A percentile compares a stretch with the other conserved stretches of the same genome.
These are phyloP conservation scores for Narthecium ossifragum DNA, from an alignment of 106 monocot genomes.

Conservation along the genomic window DNA sequence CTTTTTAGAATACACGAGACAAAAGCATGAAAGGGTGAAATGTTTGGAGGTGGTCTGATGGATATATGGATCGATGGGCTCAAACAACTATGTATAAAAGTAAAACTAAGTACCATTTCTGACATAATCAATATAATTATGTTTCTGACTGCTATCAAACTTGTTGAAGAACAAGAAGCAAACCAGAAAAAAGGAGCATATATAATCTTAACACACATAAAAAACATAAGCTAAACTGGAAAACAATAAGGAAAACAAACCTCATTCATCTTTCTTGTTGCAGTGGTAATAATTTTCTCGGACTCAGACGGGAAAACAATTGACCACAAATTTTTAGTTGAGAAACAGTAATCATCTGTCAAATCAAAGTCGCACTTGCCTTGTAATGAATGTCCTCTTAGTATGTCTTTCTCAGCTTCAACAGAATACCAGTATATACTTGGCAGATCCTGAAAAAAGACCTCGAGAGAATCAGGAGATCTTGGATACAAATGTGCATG, in stretches of 20 bases:
- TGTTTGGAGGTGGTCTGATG: too few species aligned
- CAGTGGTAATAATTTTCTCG: slow-evolving; percentile 59
- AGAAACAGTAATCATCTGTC: slow-evolving; percentile 70
- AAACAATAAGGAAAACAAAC: slow-evolving; percentile 30
- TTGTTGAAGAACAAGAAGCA: too few species aligned
- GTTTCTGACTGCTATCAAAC: too few species aligned
- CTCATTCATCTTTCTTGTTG: slow-evolving; percentile 85
- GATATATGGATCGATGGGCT: too few species aligned
- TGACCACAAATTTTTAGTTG: slow-evolving; percentile 75
- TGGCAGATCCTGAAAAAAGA: slow-evolving; percentile 46
- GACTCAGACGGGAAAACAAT: slow-evolving; percentile 78
- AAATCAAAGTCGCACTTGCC: slow-evolving; percentile 34
- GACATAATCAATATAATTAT: too few species aligned
- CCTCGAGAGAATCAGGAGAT: slow-evolving; percentile 44
- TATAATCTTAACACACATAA: background rate
- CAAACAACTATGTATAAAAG: too few species aligned
- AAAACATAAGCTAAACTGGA: background rate
- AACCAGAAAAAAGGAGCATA: too few species aligned
- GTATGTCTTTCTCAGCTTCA: slow-evolving; percentile 36
- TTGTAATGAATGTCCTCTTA: slow-evolving; percentile 68
- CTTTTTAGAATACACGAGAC: too few species aligned
- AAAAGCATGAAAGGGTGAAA: too few species aligned
- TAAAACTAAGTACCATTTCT: too few species aligned
- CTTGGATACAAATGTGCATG: slow-evolving; percentile 86
- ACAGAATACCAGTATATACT: slow-evolving; percentile 71